Evolutionary conservation across 768 basidiomycete species (phyloP), one percentile per base, ranked within the genome.

Genomic region (Russula foetens): DNA sequence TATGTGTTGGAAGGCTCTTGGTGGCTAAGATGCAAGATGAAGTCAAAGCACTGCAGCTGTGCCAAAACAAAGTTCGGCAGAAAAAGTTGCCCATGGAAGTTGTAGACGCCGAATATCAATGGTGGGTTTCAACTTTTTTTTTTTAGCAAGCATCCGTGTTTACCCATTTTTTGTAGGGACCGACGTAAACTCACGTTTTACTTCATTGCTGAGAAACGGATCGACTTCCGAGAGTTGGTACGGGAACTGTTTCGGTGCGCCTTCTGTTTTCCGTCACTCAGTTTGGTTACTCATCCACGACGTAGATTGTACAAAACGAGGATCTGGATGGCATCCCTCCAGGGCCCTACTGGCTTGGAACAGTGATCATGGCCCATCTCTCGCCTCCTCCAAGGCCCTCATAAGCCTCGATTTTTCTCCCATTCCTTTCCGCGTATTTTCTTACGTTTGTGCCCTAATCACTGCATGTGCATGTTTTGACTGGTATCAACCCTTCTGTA

Each of bases 1-100:
- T 60, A 17, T 26, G 31, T 41, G 23, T 26, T 56, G 15, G 48
- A 61, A 92, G 90, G 69, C 73, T 90, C 45, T 78, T 98, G 62
- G 77, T 84, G 28, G 77, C 84, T 44, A 99, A 98, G 77, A 78
- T 84, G 58, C 86, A 88, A 68, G 96, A 99, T 72, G 96, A 99
- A 74, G 74, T 84, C 58, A 94, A 95, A 74, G 96, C 96, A 23
- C 76, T 99, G 46, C 86, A 90, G 68, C 76, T 98, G 56, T 97
- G 95, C 67, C 85, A 92, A 72, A 90, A 79, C 62, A 98, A 98
- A 73, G 95, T 97, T 15, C 79, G 86, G 55, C 92, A 93, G 72
- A 90, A 95, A 76, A 93, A 93, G 71, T 75, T 98, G 69, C 94
- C 94, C 19, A 99, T 99, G 96, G 92, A 98, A 73, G 94, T 99